Evolutionary conservation across 768 basidiomycete genomes (phyloP).

Genomic region (Naganishia friedmannii): DNA sequence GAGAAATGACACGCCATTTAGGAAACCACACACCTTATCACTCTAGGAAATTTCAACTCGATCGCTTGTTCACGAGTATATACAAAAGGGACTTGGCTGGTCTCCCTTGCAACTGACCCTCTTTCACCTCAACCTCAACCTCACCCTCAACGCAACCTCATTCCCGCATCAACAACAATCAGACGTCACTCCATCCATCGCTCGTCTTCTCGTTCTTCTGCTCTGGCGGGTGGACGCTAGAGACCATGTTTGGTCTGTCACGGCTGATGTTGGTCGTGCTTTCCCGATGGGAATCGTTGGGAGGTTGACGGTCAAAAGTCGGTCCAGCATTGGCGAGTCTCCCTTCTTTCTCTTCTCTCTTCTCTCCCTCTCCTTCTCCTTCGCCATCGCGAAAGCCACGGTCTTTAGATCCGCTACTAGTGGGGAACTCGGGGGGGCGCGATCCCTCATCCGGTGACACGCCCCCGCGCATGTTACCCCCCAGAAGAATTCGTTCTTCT

Average conservation of each 20-base stretch:
- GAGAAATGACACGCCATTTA: neutral
- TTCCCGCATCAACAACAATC: neutral
- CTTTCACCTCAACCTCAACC: neutral
- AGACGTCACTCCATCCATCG: constrained; percentile 12
- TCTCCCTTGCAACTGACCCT: neutral
- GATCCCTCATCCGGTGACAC: neutral
- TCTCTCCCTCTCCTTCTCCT: neutral
- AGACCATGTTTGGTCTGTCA: constrained; percentile 6
- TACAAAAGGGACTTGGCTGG: neutral
- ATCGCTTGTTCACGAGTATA: neutral
- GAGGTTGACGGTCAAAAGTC: neutral
- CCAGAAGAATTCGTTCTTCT: constrained; percentile 3
- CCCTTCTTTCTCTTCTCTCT: neutral
- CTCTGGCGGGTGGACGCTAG: neutral
- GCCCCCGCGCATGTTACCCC: neutral
- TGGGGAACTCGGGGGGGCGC: neutral
- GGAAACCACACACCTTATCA: neutral
- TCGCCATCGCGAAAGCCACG: constrained; percentile 26
- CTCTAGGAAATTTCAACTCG: neutral
- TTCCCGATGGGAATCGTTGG: neutral
- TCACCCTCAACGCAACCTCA: neutral
- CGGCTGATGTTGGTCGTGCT: neutral
- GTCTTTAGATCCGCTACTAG: constrained; percentile 37
- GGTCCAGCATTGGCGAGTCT: constrained; percentile 1
- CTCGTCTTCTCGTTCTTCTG: neutral